Evolutionary conservation across 2,329 filamentous ascomycete species (phyloP).

Genomic region (Xylariaceae sp.): DNA sequence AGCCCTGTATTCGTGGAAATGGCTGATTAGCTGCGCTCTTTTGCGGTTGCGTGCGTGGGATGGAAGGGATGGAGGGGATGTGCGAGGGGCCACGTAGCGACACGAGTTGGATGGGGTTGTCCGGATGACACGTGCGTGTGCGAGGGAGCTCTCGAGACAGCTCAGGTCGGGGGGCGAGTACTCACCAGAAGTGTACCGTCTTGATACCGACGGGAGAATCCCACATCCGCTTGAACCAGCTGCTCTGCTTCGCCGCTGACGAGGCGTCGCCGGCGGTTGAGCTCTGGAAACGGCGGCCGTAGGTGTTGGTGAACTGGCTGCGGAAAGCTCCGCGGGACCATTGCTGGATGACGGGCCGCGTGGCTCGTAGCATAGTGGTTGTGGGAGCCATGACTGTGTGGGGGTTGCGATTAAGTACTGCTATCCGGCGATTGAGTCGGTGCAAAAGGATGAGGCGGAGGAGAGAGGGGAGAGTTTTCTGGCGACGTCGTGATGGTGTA

Average conservation of each 20-base stretch:
- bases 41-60: neutral
- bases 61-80: neutral
- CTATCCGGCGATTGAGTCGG: neutral
- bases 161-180: slow-evolving; percentile 2
- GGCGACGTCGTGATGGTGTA: neutral
- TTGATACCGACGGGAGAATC: slow-evolving; percentile 75
- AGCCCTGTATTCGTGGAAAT: slow-evolving; percentile 52
- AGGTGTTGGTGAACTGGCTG: slow-evolving; percentile 38
- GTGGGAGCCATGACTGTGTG: slow-evolving; percentile 40
- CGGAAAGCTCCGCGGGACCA: slow-evolving; percentile 51
- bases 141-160: neutral
- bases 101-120: neutral
- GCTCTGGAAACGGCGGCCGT: slow-evolving; percentile 65
- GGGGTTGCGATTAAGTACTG: neutral
- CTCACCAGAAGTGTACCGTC: slow-evolving; percentile 97
- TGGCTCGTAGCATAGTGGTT: slow-evolving; percentile 47
- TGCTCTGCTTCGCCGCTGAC: slow-evolving; percentile 39
- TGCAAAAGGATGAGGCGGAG: neutral
- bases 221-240: slow-evolving; percentile 74
- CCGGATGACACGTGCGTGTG: neutral
- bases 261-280: slow-evolving; percentile 43
- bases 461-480: slow-evolving; percentile 13
- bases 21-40: neutral
- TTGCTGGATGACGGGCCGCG: slow-evolving; percentile 49
- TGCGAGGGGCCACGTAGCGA: neutral